These are phyloP conservation scores for Lichtheimia hyalospora DNA, from an alignment of 371 early-diverging fungal species.

Conservation along the genomic window DNA sequence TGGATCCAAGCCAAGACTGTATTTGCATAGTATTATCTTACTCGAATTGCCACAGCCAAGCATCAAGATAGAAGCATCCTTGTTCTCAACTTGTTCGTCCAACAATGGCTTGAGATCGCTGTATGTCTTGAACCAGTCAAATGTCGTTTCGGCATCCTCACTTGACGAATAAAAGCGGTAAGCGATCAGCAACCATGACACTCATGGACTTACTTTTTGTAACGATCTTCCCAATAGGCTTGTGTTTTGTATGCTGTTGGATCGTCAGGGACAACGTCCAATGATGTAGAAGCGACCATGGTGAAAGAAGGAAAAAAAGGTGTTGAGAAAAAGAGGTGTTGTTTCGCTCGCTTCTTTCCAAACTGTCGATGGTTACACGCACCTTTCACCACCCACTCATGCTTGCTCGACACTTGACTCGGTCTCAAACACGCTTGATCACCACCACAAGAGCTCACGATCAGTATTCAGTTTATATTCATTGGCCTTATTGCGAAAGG, in stretches of 20 bases:
- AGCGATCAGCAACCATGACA: not conserved
- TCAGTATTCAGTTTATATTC: slow-evolving; percentile 71
- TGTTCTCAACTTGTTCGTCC: slow-evolving; percentile 53
- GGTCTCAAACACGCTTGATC: not conserved
- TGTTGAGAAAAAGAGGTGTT: not conserved
- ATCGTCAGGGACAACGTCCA: slow-evolving; percentile 62
- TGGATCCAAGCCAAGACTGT: not conserved
- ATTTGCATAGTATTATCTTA: no score
- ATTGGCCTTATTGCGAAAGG: slow-evolving; percentile 88
- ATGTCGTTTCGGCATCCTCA: slow-evolving; percentile 56
- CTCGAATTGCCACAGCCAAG: slow-evolving; percentile 82
- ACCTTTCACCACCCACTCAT: not conserved
- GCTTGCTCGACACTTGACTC: not conserved
- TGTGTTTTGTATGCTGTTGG: slow-evolving; percentile 64
- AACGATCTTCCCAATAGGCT: slow-evolving; percentile 66
- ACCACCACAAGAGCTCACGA: not conserved
- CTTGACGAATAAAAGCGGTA: slow-evolving; percentile 21
- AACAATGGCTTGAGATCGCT: slow-evolving; percentile 68
- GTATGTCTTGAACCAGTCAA: slow-evolving; percentile 90
- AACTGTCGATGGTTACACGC: not conserved
- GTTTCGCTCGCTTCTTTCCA: not conserved
- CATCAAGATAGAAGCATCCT: slow-evolving; percentile 65
- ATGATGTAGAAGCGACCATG: slow-evolving; percentile 44
- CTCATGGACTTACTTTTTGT: slow-evolving; percentile 25
- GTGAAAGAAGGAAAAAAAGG: not conserved